Evolutionary conservation across 2,329 filamentous ascomycete species (phyloP), one percentile per base, ranked within the genome.

Genomic region (Paecilomyces variotii): DNA sequence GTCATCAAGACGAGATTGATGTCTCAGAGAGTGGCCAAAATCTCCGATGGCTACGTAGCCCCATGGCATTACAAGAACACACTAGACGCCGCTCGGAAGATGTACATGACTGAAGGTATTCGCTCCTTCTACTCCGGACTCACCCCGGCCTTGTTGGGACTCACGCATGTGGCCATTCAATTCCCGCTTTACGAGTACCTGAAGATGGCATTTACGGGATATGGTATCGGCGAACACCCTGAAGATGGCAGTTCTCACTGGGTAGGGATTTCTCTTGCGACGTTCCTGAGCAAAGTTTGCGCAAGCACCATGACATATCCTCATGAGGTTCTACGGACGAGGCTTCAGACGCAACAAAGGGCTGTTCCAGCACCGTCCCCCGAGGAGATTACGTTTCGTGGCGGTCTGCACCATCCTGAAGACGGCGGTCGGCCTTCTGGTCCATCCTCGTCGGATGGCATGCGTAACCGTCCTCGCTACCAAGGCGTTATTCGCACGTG

Each of bases 1-100:
- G 94, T 99, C 39, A 96, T 99, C 78, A 99, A 99, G 77, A 99
- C 94, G 54, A 84, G 94, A 65, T 84, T 99, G 66, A 97, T 97
- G 94, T 96, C 94, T 39, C 94, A 97, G 78, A 86, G 84, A 64
- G 74, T 79, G 39, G 80, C 78, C 61, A 79, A 82, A 63, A 80
- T 76, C 32, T 79, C 76, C 68, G 70, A 82, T 72, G 70, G 79
- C 74, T 70, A 75, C 70, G 73, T 79, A 75, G 70, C 79, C 70
- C 69, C 79, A 74, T 97, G 92, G 91, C 89, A 97, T 71, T 99
- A 99, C 75, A 84, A 81, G 64, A 91, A 87, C 59, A 97, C 94
- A 1, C 78, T 91, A 57, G 94, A 99, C 76, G 94, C 94, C 2
- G 92, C 91, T 56, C 87, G 86, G 64, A 97, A 97, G 74, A 99